Percentiles rank a stretch among this genome's conserved stretches.
phyloP scores from a whole-genome alignment of 306 rosid genomes.

The Malus asiatica region DNA sequence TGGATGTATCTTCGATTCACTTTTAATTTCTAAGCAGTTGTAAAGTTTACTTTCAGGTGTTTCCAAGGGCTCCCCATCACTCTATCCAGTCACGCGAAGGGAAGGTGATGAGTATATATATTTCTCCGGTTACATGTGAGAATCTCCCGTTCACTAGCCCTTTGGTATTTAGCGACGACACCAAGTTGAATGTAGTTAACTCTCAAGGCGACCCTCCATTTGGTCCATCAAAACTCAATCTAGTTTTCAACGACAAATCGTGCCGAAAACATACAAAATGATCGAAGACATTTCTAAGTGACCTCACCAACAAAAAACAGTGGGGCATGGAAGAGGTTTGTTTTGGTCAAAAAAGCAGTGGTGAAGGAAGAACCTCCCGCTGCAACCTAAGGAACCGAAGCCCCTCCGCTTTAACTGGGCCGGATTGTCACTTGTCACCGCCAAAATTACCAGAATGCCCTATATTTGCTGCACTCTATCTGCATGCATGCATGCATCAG shows the following conservation, averaged over 20 bases:
- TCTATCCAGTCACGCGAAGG: neutral
- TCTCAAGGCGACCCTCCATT: too few relatives aligned
- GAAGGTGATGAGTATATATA: neutral
- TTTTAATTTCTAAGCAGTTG: neutral
- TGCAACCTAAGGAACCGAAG: conserved; percentile 9
- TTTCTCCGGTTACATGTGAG: too few relatives aligned
- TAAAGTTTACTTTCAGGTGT: neutral
- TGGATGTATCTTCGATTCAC: neutral
- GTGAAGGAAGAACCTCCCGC: neutral
- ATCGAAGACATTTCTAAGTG: neutral
- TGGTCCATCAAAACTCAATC: too few relatives aligned
- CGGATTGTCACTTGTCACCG: neutral
- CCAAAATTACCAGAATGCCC: neutral
- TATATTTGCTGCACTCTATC: neutral
- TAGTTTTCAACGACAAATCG: too few relatives aligned
- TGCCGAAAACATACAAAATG: neutral
- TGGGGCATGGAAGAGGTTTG: neutral
- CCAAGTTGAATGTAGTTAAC: too few relatives aligned
- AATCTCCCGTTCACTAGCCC: too few relatives aligned
- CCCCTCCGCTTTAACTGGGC: conserved; percentile 4
- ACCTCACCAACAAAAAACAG: neutral
- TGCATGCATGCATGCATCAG: neutral
- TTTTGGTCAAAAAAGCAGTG: neutral
- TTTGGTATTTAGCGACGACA: too few relatives aligned
- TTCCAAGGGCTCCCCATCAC: neutral